Conservation (phyloP, 2,329 filamentous ascomycete genomes). For the Hirsutella minnesotensis region DNA sequence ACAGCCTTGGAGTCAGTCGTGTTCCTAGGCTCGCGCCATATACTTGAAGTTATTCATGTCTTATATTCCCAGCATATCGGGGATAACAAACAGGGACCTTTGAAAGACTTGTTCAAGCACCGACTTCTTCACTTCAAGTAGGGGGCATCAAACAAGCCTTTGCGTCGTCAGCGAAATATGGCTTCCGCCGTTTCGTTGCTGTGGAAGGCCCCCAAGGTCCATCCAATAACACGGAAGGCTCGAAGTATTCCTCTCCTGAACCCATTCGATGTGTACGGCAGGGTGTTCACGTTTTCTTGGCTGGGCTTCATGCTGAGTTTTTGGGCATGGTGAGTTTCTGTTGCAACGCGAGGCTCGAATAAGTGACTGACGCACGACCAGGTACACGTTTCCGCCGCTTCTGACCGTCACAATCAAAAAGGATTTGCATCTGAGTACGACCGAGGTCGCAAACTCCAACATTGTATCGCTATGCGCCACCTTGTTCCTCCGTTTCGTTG, state of each 20-base stretch:
- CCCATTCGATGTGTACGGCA: constrained; percentile 64
- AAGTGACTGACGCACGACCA: constrained; percentile 4
- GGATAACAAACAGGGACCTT: too few species aligned
- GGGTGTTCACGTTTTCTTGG: constrained; percentile 86
- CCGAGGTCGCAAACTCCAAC: constrained; percentile 78
- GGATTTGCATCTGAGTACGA: constrained; percentile 59
- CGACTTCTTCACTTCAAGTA: neutral
- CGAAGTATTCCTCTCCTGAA: constrained; percentile 70
- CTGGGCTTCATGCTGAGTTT: constrained; percentile 79
- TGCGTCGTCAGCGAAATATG: constrained; percentile 9
- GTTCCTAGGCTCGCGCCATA: too few species aligned
- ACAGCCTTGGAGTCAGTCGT: too few species aligned
- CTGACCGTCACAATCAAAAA: constrained; percentile 66
- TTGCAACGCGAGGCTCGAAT: neutral
- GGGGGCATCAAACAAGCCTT: neutral
- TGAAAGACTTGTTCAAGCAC: too few species aligned
- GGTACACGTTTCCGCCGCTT: constrained; percentile 77
- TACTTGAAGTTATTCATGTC: too few species aligned
- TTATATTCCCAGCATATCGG: too few species aligned
- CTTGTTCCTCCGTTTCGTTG: constrained; percentile 63
- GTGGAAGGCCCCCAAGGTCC: constrained; percentile 51
- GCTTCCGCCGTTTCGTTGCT: constrained; percentile 15
- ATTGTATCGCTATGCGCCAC: constrained; percentile 65
- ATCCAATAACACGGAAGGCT: constrained; percentile 76
- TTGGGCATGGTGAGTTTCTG: constrained; percentile 54